Base-by-base conservation (phyloP, 352 stramenopile genomes). In the Achlya hypogyna region DNA sequence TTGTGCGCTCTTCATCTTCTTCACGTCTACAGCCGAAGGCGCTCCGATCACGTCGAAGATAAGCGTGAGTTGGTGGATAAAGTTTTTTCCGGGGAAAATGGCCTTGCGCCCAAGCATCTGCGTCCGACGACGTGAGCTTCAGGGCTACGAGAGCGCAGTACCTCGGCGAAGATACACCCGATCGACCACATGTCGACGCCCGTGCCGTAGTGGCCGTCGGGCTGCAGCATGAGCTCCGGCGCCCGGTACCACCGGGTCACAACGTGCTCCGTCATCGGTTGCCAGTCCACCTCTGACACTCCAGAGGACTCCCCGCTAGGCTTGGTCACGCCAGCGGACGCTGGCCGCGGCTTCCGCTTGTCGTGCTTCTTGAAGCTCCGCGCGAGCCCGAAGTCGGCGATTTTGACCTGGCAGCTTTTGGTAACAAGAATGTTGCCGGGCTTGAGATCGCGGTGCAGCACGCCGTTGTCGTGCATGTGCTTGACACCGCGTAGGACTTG, bases 171-270 rank as follows among this genome's bases (percentile, higher is more conserved):
- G 63, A 93, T 93, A 60, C 84, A 93, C 9, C 84, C 84, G 5
- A 93, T 78, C 6, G 81, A 94, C 90, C 90, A 97, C 87, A 97
- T 96, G 69, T 97, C 90, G 10, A 97, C 80, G 42, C 82, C 89
- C 32, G 85, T 73, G 62, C 87, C 87, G 69, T 96, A 97, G 14
- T 89, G 70, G 12, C 89, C 86, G 32, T 96, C 86, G 0, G 84
- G 87, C 62, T 89, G 87, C 25, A 97, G 81, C 86, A 97, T 96
- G 28, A 97, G 77, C 69, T 97, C 89, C 0, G 90, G 90, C 1
- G 88, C 82, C 47, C 90, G 81, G 70, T 97, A 97, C 89, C 87
- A 96, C 8, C 87, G 79, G 2, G 89, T 97, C 0, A 97, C 89
- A 2, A 96, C 87, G 53, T 89, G 79, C 49, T 91, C 82, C 0